phyloP scores from a whole-genome alignment of 352 stramenopile genomes.

The Pythium aristosporum region DNA sequence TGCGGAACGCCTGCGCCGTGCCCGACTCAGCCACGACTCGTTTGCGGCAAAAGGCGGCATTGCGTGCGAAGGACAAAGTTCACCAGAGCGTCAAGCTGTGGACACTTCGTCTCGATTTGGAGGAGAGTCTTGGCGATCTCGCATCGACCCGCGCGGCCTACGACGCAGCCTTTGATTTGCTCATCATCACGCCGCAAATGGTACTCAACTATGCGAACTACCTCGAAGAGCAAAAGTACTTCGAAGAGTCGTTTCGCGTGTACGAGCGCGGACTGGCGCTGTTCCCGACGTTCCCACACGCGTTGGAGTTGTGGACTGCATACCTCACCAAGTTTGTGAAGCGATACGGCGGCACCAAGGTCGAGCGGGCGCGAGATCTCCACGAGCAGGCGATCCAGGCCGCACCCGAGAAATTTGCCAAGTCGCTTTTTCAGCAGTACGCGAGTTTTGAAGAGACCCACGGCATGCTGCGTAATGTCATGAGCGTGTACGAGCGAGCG shows the following conservation, averaged over 20 bases:
- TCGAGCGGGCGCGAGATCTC: slow-evolving; percentile 96
- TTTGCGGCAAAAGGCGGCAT: slow-evolving; percentile 49
- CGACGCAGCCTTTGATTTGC: slow-evolving; percentile 93
- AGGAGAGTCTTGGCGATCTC: slow-evolving; percentile 97
- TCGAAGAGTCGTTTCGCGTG: slow-evolving; percentile 93
- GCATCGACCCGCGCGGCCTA: slow-evolving; percentile 95
- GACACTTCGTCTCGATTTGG: slow-evolving; percentile 97
- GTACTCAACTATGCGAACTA: slow-evolving; percentile 97
- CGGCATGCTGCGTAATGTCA: slow-evolving; percentile 94
- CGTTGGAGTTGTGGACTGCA: slow-evolving; percentile 93
- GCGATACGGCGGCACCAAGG: slow-evolving; percentile 95
- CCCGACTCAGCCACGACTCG: slow-evolving; percentile 48
- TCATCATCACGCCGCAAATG: slow-evolving; percentile 96
- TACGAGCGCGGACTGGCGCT: slow-evolving; percentile 89
- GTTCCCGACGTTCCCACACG: slow-evolving; percentile 94
- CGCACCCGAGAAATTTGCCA: slow-evolving; percentile 88
- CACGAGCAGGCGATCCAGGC: slow-evolving; percentile 93
- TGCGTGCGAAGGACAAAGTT: slow-evolving; percentile 78
- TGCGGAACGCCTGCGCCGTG: slow-evolving; percentile 77
- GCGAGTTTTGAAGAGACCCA: slow-evolving; percentile 97
- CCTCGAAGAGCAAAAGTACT: slow-evolving; percentile 97
- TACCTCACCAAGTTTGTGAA: slow-evolving; percentile 96
- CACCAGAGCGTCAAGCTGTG: slow-evolving; percentile 93
- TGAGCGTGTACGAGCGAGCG: slow-evolving; percentile 95
- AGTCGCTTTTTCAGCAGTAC: slow-evolving; percentile 80